Conservation (phyloP, 2,329 filamentous ascomycete species). For the Xylaria arbuscula region DNA sequence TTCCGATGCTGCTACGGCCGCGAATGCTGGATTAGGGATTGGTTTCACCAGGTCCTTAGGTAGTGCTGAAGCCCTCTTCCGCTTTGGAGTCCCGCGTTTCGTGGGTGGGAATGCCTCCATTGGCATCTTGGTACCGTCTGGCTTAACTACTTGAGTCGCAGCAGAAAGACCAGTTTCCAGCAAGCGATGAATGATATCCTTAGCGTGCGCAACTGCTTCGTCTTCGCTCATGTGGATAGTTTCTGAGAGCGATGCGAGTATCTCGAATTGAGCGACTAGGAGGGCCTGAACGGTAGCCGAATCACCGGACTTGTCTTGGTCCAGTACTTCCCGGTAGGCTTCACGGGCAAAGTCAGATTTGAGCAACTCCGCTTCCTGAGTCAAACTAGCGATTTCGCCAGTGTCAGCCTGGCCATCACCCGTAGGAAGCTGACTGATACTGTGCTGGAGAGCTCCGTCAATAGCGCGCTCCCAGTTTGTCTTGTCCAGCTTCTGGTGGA, state of each 20-base stretch:
- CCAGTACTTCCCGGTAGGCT: constrained; percentile 77
- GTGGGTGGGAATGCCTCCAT: constrained; percentile 76
- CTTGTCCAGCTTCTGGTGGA: constrained; percentile 84
- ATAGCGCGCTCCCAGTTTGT: constrained; percentile 88
- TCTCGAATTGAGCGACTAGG: constrained; percentile 91
- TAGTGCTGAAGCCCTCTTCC: constrained; percentile 65
- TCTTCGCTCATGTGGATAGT: constrained; percentile 85
- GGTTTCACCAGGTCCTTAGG: constrained; percentile 55
- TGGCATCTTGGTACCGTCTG: constrained; percentile 75
- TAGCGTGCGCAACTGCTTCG: constrained; percentile 84
- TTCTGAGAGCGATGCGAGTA: constrained; percentile 82
- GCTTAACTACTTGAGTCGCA: constrained; percentile 87
- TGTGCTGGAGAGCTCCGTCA: constrained; percentile 88
- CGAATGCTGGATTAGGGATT: constrained; percentile 58
- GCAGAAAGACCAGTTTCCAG: constrained; percentile 80
- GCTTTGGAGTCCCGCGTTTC: constrained; percentile 80
- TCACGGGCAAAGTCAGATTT: constrained; percentile 87
- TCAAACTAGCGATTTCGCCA: constrained; percentile 76
- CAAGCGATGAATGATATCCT: constrained; percentile 79
- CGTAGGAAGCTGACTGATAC: constrained; percentile 79
- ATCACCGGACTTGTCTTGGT: constrained; percentile 86
- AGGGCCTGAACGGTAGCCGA: constrained; percentile 82
- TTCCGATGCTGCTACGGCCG: constrained; percentile 45
- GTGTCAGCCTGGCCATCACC: constrained; percentile 73
- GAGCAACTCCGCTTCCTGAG: constrained; percentile 85